Conservation (phyloP, 331 rosid species). For the Dryas integrifolia region DNA sequence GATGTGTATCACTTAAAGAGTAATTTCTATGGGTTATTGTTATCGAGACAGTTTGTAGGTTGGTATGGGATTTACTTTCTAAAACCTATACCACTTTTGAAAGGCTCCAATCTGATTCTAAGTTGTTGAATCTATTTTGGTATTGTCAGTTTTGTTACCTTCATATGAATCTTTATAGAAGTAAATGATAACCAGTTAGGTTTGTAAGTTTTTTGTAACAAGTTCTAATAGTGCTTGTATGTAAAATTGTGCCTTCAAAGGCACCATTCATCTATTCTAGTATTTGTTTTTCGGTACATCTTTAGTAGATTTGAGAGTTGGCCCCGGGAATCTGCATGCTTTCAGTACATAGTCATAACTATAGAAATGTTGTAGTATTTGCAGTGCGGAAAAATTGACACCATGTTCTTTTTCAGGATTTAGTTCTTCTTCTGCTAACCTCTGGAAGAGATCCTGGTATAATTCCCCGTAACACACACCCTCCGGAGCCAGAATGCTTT, state of each 20-base stretch:
- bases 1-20: not conserved
- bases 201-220: not conserved
- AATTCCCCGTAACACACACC: slow-evolving; percentile 87
- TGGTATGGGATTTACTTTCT: not conserved
- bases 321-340: not conserved
- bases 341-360: not conserved
- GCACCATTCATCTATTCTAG: not conserved
- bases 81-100: not conserved
- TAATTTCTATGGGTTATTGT: not conserved
- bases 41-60: not conserved
- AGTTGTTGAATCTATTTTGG: not conserved
- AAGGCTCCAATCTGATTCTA: not conserved
- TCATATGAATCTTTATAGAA: not conserved
- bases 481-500: slow-evolving; percentile 86
- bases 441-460: slow-evolving; percentile 99
- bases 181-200: not conserved
- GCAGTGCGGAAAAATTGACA: not conserved
- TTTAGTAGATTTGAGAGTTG: not conserved
- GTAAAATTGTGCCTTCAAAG: not conserved
- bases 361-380: not conserved
- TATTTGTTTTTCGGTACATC: not conserved
- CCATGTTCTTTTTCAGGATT: slow-evolving; percentile 44
- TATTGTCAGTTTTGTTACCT: not conserved
- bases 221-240: not conserved
- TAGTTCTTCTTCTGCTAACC: slow-evolving; percentile 73